Base-by-base conservation (phyloP, 2,329 filamentous ascomycete species). In the Neofusicoccum parvum region DNA sequence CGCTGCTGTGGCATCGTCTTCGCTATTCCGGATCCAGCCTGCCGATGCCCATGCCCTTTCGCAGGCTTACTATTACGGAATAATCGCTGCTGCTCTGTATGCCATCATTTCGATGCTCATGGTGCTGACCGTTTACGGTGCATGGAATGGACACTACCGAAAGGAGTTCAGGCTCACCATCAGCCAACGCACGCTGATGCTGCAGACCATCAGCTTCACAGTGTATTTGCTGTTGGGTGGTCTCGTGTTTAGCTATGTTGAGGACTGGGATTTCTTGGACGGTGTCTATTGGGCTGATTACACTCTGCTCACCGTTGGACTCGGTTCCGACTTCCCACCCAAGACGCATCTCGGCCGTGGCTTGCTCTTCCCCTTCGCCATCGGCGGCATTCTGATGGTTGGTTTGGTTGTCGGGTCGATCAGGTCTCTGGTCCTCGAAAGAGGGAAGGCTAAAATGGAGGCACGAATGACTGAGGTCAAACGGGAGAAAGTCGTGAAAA, bases 31-130 rank as follows among this genome's bases (percentile, higher is more conserved):
- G 15, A 73, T 83, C 10, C 74, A 76, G 20, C 78, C 81, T 0
- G 75, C 75, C 14, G 65, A 74, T 46, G 73, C 78, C 11, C 81
- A 83, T 68, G 80, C 83, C 1, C 73, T 88, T 27, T 83, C 83
- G 0, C 83, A 86, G 69, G 84, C 84, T 6, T 88, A 83, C 72
- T 88, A 88, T 71, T 88, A 87, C 68, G 86, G 80, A 1, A 82
- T 86, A 62, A 85, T 86, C 64, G 86, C 86, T 4, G 84, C 86
- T 2, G 80, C 72, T 0, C 72, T 87, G 3, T 88, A 88, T 70
- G 84, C 85, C 66, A 78, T 87, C 62, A 82, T 88, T 45, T 80
- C 84, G 0, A 79, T 79, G 2, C 72, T 88, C 9, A 83, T 88
- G 81, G 77, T 82, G 36, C 69, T 86, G 9, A 88, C 86, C 0